Conservation (phyloP, 2,329 filamentous ascomycete genomes). For the Plenodomus lindquistii region DNA sequence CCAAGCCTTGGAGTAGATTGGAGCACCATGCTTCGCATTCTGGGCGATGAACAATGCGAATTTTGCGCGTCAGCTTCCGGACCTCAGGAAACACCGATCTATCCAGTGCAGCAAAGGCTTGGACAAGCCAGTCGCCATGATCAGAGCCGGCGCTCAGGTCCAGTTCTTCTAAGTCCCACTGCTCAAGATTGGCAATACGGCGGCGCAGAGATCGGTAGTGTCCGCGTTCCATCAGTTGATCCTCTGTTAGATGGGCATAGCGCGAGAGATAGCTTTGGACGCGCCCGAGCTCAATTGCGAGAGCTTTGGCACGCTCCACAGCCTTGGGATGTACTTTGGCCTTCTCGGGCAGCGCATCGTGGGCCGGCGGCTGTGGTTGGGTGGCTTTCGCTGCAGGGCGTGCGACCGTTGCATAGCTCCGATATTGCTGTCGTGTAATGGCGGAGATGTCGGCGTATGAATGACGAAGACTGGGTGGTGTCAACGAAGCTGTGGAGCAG, state of each 20-base stretch:
- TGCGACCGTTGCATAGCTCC: slow-evolving; percentile 10
- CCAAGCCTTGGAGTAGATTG: neutral
- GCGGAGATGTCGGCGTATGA: slow-evolving; percentile 32
- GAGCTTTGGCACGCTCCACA: slow-evolving; percentile 5
- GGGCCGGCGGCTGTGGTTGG: neutral
- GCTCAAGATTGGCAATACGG: slow-evolving; percentile 23
- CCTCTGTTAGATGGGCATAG: neutral
- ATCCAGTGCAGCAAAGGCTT: slow-evolving; percentile 34
- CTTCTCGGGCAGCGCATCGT: neutral
- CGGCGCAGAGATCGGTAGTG: slow-evolving; percentile 35
- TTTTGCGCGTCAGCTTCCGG: slow-evolving; percentile 14
- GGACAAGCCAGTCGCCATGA: slow-evolving; percentile 4
- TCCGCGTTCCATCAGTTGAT: slow-evolving; percentile 17
- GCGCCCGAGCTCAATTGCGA: slow-evolving; percentile 9
- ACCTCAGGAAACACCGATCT: slow-evolving; percentile 19
- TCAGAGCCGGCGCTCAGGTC: neutral
- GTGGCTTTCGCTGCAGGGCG: too few relatives aligned
- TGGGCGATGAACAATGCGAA: slow-evolving; percentile 12
- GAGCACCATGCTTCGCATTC: neutral
- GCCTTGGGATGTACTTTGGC: neutral
- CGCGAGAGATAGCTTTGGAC: slow-evolving; percentile 13
- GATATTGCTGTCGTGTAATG: slow-evolving; percentile 17
- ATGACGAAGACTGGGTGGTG: slow-evolving; percentile 4
- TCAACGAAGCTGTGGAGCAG: neutral
- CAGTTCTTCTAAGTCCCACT: slow-evolving; percentile 6